Conservation (phyloP, 1,139 yeast genomes). For the Debaryomycetaceae sp. region DNA sequence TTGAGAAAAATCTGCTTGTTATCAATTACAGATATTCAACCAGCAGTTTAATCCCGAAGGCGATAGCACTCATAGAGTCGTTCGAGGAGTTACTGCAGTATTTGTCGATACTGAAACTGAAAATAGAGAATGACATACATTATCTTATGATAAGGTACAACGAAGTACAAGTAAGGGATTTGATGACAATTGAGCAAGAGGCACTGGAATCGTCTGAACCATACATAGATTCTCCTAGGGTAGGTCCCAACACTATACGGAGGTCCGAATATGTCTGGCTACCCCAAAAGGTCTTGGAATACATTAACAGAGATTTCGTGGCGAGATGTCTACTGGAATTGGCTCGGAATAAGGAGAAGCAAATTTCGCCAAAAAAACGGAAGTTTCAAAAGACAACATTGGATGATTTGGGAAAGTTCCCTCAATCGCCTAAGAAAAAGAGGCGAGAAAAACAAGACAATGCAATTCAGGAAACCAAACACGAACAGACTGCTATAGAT, state of each 20-base stretch:
- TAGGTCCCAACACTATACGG: no score
- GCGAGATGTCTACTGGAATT: not conserved
- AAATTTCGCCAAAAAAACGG: conserved; percentile 4
- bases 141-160: conserved; percentile 1
- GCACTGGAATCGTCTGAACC: conserved; percentile 4
- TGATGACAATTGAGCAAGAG: not conserved
- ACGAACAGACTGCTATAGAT: not conserved
- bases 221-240: conserved; percentile 5
- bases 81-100: not conserved
- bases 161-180: not conserved
- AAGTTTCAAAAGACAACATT: conserved; percentile 9
- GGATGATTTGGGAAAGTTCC: conserved; percentile 8
- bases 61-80: not conserved
- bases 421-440: conserved; percentile 9
- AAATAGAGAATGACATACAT: not conserved
- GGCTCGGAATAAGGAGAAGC: not conserved
- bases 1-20: not conserved
- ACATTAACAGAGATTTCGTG: not conserved
- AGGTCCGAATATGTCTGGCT: not conserved
- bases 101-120: not conserved
- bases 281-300: not conserved
- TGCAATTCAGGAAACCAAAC: conserved; percentile 1
- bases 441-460: not conserved
- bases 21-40: not conserved
- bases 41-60: not conserved